Percentiles rank a stretch among this genome's conserved stretches.
phyloP scores from a whole-genome alignment of 1,284 basidiomycete genomes.

The Cystobasidiaceae sp. region DNA sequence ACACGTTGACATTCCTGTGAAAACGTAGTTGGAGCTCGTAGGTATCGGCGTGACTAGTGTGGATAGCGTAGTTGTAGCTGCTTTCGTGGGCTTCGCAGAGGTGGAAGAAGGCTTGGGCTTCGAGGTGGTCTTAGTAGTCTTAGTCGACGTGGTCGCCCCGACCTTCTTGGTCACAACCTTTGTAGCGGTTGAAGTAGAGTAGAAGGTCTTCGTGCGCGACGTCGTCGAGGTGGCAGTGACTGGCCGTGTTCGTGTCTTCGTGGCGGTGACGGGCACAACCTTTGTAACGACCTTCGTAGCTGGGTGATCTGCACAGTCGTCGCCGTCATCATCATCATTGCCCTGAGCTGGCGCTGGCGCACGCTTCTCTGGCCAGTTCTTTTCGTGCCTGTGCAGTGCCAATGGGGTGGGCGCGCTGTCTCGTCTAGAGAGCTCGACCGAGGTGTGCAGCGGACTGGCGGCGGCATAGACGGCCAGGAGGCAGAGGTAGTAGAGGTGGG shows the following conservation, averaged over 20 bases:
- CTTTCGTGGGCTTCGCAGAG: background rate
- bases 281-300: background rate
- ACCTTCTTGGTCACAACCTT: conserved; percentile 9
- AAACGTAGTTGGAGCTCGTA: conserved; percentile 5
- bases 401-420: no score
- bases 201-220: background rate
- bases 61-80: conserved; percentile 4
- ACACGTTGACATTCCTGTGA: conserved; percentile 17
- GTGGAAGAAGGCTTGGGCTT: background rate
- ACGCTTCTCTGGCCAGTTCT: no score
- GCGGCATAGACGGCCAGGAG: conserved; percentile 14
- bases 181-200: conserved; percentile 6
- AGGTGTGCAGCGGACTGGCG: background rate
- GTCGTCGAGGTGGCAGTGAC: conserved; percentile 3
- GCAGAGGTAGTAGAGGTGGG: conserved; percentile 25
- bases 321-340: background rate
- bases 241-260: background rate
- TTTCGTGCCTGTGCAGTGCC: no score
- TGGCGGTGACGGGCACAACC: conserved; percentile 11
- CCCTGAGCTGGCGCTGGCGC: no score
- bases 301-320: no score
- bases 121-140: no score
- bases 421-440: no score
- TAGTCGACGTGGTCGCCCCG: background rate
- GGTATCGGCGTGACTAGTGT: conserved; percentile 12